A percentile compares a stretch with the other conserved stretches of the same genome.
Evolutionary conservation across 2,329 filamentous ascomycete genomes (phyloP).

Genomic region (Colletotrichum agaves): DNA sequence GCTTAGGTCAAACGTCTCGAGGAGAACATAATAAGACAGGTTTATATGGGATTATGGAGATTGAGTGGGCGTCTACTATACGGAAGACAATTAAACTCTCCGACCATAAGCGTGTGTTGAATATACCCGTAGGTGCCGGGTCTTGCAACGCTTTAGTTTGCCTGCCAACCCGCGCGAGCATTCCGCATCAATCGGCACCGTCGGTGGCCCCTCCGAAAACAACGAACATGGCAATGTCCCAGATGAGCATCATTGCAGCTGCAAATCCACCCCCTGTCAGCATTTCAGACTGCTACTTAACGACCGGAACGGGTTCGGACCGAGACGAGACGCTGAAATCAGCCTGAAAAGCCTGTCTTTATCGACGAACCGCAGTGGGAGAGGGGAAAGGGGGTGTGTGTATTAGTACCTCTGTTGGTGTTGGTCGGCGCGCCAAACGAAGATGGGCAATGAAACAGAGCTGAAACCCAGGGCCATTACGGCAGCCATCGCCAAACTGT

Average conservation of each 20-base stretch:
- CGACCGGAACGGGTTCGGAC: neutral
- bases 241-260: neutral
- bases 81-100: too few species aligned
- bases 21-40: too few species aligned
- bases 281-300: neutral
- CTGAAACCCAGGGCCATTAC: constrained; percentile 24
- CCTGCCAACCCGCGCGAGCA: too few species aligned
- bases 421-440: neutral
- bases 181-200: constrained; percentile 1
- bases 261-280: neutral
- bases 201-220: neutral
- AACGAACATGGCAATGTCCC: constrained; percentile 6
- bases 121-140: neutral
- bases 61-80: too few species aligned
- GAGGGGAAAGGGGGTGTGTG: too few species aligned
- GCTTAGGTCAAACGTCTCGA: too few species aligned
- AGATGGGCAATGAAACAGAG: constrained; percentile 15
- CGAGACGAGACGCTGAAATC: neutral
- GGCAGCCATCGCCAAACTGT: neutral
- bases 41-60: too few species aligned
- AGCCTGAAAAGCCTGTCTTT: neutral
- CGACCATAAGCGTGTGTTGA: neutral
- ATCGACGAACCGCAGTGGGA: too few species aligned
- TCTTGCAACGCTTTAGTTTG: too few species aligned
- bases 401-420: too few species aligned